These are phyloP conservation scores for Pseudocercospora eumusae DNA, from an alignment of 2,329 filamentous ascomycete species.

Conservation along the genomic window DNA sequence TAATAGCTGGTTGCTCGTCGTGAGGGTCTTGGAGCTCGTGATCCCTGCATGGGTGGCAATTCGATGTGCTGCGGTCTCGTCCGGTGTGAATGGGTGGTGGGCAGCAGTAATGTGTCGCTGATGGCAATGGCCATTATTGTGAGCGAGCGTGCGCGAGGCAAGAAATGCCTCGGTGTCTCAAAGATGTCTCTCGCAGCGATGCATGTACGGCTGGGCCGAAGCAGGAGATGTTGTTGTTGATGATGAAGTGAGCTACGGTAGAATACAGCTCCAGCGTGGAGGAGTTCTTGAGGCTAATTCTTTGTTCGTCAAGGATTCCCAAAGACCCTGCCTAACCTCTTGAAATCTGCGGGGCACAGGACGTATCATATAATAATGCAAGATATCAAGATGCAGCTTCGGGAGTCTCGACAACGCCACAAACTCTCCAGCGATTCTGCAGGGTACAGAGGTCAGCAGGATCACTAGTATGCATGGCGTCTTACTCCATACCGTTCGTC, in stretches of 20 bases:
- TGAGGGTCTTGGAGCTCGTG: constrained; percentile 16
- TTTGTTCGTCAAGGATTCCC: constrained; percentile 4
- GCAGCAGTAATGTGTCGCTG: background rate
- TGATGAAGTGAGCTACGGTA: too few relatives aligned
- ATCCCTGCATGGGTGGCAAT: constrained; percentile 10
- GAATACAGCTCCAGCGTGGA: background rate
- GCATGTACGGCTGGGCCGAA: background rate
- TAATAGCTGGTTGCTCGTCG: constrained; percentile 39
- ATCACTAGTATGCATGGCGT: background rate
- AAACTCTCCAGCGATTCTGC: background rate
- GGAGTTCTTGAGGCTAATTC: background rate
- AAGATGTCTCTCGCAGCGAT: constrained; percentile 5
- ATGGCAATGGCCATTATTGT: background rate
- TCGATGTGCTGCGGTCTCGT: constrained; percentile 5
- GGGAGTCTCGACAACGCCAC: constrained; percentile 4
- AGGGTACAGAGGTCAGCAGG: constrained; percentile 1
- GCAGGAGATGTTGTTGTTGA: background rate
- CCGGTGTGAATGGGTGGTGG: background rate
- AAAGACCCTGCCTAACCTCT: background rate
- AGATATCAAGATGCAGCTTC: background rate
- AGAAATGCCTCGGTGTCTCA: background rate
- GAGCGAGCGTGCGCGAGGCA: background rate
- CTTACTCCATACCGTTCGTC: background rate
- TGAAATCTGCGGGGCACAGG: too few relatives aligned
- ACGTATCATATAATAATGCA: too few relatives aligned